Evolutionary conservation across 805 yeast species (phyloP).

Genomic region (Soucietia sequanensis): DNA sequence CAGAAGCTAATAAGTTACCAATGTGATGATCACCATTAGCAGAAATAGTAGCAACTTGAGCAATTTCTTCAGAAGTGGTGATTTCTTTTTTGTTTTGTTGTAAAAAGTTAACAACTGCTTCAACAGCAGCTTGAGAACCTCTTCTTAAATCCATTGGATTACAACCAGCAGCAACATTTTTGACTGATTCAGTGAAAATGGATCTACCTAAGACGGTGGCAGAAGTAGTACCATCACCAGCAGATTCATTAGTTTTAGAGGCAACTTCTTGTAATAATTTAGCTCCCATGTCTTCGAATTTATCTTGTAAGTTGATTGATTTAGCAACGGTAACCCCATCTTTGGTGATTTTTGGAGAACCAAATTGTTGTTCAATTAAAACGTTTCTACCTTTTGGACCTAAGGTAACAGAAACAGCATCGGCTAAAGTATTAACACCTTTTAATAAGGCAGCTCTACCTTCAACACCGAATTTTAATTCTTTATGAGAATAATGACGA

Average conservation of each 20-base stretch:
- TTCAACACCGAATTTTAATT: slow-evolving; percentile 93
- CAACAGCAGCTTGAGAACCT: slow-evolving; percentile 96
- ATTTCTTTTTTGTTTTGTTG: slow-evolving; percentile 87
- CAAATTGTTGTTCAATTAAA: slow-evolving; percentile 92
- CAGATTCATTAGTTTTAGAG: slow-evolving; percentile 92
- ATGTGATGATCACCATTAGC: slow-evolving; percentile 95
- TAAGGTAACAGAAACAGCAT: slow-evolving; percentile 93
- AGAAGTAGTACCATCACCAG: slow-evolving; percentile 98
- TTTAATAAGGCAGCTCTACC: slow-evolving; percentile 91
- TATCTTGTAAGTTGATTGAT: slow-evolving; percentile 78
- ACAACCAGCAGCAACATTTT: slow-evolving; percentile 98
- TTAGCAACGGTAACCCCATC: slow-evolving; percentile 98
- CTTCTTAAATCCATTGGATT: slow-evolving; percentile 98
- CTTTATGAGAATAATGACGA: slow-evolving; percentile 74
- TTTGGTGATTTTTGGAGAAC: slow-evolving; percentile 97
- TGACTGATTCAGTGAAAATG: slow-evolving; percentile 90
- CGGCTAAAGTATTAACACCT: slow-evolving; percentile 94
- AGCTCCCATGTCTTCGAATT: slow-evolving; percentile 96
- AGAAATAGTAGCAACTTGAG: slow-evolving; percentile 97
- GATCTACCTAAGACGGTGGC: slow-evolving; percentile 97
- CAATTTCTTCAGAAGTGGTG: slow-evolving; percentile 91
- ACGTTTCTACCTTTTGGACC: slow-evolving; percentile 99
- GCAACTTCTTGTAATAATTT: slow-evolving; percentile 95
- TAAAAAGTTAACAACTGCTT: slow-evolving; percentile 82
- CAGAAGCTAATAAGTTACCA: slow-evolving; percentile 86